Evolutionary conservation across 2,329 filamentous ascomycete genomes (phyloP), one percentile per base, ranked within the genome.

Genomic region (Venturia aucupariae): DNA sequence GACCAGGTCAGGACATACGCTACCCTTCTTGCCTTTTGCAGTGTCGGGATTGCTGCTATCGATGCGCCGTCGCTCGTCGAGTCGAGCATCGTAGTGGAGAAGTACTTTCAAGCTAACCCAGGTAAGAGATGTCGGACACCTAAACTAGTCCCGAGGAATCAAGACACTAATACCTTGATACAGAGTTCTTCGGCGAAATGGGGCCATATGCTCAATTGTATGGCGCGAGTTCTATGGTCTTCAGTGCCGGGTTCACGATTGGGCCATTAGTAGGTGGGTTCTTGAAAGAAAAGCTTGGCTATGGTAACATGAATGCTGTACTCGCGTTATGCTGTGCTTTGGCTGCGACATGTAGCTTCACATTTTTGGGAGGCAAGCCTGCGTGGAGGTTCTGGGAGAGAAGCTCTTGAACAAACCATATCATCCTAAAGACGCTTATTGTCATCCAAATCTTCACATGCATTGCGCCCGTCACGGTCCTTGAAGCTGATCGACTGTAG

Each of bases 131-230:
- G 2, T 27, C 10, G 15, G 22, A 15, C 15, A 13, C 4, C 6
- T 1, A 46, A 22, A 1, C 6, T 5, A 1, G 2, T 2, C 19
- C 13, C 15, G 17, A 19, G 2, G 41, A 44, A 2, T 19, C 5
- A 4, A 19, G 6, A 10, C 44, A 11, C 44, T 46, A 46, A 46
- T 10, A 44, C 17, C 13, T 5, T 46, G 44, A 10, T n/a, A 1
- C 10, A 0, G 79, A 78, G 0, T 75, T 83, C 61, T 87, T 86
- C 67, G 82, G 83, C 0, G 72, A 76, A 0, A 76, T 81, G 4
- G 82, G 82, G 0, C 85, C 85, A 0, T 87, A 87, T 69, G 85
- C 85, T 1, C 86, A 88, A 72, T 76, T 88, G 0, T 89, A 87
- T 70, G 85, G 83, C 2, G 75, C 88, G 65, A 86, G 84, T 68